Conservation (phyloP, 768 basidiomycete species). For the Rhodotorula paludigena region DNA sequence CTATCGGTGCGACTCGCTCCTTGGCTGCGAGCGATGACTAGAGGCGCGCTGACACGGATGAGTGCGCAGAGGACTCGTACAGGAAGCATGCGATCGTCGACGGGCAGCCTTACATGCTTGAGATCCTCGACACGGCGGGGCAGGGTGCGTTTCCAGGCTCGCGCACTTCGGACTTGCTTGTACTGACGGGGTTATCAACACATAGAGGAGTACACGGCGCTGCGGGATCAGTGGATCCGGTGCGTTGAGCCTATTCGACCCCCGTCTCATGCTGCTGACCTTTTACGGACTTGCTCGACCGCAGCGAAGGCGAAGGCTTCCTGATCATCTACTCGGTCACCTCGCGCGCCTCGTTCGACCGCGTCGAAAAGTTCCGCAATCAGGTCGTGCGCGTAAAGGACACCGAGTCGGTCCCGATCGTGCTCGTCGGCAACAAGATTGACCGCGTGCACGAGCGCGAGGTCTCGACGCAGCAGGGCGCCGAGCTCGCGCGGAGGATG, state of each 20-base stretch:
- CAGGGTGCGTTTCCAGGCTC: slow-evolving; percentile 52
- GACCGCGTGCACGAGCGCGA: slow-evolving; percentile 94
- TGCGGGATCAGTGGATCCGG: slow-evolving; percentile 45
- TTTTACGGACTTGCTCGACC: background rate
- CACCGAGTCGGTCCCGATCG: slow-evolving; percentile 88
- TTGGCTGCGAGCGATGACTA: background rate
- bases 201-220: slow-evolving; percentile 44
- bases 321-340: slow-evolving; percentile 96
- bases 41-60: background rate
- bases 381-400: slow-evolving; percentile 92
- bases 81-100: slow-evolving; percentile 80
- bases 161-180: background rate
- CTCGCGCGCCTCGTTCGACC: slow-evolving; percentile 94
- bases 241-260: slow-evolving; percentile 8
- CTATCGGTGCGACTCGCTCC: slow-evolving; percentile 31
- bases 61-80: slow-evolving; percentile 40
- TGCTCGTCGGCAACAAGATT: slow-evolving; percentile 96
- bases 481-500: slow-evolving; percentile 69
- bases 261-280: background rate
- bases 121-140: slow-evolving; percentile 94
- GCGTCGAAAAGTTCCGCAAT: slow-evolving; percentile 91
- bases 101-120: slow-evolving; percentile 94
- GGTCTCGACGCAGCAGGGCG: slow-evolving; percentile 85
- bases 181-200: too few relatives aligned
- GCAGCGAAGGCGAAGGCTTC: slow-evolving; percentile 76